Percentiles rank a stretch among this genome's conserved stretches.
phyloP scores from a whole-genome alignment of 352 stramenopile species.

The Globisporangium emineosum region DNA sequence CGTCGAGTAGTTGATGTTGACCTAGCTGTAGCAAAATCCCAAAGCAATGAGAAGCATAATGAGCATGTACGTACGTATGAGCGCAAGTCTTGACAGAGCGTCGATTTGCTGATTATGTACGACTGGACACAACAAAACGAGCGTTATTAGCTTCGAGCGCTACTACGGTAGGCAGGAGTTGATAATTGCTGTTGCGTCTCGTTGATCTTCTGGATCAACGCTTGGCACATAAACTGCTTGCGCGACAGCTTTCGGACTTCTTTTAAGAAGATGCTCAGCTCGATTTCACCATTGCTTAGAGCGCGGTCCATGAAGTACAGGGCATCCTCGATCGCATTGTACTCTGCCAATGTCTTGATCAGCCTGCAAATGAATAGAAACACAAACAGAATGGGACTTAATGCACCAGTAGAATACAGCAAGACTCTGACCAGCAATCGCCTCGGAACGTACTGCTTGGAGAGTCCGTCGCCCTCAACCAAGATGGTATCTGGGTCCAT shows the following conservation, averaged over 20 bases:
- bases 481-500: constrained; percentile 80
- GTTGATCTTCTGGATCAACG: constrained; percentile 87
- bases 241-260: constrained; percentile 87
- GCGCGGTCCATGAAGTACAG: constrained; percentile 91
- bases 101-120: constrained; percentile 8
- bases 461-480: constrained; percentile 69
- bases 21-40: background rate
- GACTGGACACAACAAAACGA: background rate
- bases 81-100: background rate
- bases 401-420: background rate
- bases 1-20: too few relatives aligned
- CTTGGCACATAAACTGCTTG: constrained; percentile 90
- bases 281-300: constrained; percentile 86
- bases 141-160: constrained; percentile 1
- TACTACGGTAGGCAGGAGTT: constrained; percentile 42
- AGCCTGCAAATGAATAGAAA: constrained; percentile 34
- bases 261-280: constrained; percentile 80
- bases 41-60: background rate
- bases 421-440: background rate
- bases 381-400: background rate
- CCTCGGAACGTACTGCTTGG: constrained; percentile 64
- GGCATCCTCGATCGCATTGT: constrained; percentile 87
- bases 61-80: background rate
- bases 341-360: constrained; percentile 77
- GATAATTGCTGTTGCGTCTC: constrained; percentile 67